These are phyloP conservation scores for Tuber microsphaerosporum DNA, from an alignment of 495 filamentous ascomycete genomes.

Conservation along the genomic window DNA sequence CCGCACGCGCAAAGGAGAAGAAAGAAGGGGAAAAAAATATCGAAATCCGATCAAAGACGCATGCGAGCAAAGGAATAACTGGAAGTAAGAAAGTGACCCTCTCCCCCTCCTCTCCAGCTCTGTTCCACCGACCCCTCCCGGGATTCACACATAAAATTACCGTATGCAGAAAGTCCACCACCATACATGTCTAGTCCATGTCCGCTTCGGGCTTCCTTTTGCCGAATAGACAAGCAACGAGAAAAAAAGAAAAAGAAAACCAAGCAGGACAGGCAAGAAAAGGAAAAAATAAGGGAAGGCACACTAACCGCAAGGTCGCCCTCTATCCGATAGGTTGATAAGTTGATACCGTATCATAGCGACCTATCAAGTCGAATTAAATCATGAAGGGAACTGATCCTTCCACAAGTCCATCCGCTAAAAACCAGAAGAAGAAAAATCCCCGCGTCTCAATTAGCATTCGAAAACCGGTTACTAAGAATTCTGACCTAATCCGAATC, in stretches of 20 bases:
- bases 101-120: background rate
- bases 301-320: background rate
- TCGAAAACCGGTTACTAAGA: constrained; percentile 17
- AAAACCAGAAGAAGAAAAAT: constrained; percentile 13
- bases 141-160: background rate
- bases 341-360: background rate
- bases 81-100: background rate
- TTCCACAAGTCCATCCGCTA: constrained; percentile 32
- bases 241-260: background rate
- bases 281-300: background rate
- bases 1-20: background rate
- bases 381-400: constrained; percentile 26
- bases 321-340: background rate
- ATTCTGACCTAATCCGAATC: background rate
- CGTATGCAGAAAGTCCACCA: constrained; percentile 1
- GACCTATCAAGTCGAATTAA: constrained; percentile 13
- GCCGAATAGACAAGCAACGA: background rate
- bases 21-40: background rate
- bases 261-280: background rate
- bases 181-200: background rate
- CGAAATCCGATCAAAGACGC: background rate
- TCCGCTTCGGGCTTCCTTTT: constrained; percentile 1
- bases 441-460: constrained; percentile 11
- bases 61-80: background rate
- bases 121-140: background rate